Evolutionary conservation across 441 rosid species (phyloP).

Genomic region (Pelargonium australe): DNA sequence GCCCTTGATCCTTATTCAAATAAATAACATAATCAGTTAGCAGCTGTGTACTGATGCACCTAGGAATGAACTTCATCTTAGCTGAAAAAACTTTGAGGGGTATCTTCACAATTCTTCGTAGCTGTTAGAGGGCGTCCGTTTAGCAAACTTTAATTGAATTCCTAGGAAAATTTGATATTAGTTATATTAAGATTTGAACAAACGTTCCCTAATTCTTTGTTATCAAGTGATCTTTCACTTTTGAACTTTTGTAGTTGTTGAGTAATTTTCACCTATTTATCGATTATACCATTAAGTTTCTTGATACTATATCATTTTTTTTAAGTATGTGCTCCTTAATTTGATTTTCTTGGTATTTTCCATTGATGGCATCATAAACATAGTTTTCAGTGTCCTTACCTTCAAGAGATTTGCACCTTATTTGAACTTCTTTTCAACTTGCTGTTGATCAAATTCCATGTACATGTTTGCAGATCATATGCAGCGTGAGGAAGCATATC

Average conservation of each 20-base stretch:
- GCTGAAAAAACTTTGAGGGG: too few relatives aligned
- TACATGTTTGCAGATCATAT: constrained; percentile 54
- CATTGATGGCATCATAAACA: background rate
- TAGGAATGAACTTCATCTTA: too few relatives aligned
- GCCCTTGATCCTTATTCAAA: too few relatives aligned
- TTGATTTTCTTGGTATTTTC: background rate
- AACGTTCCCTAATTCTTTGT: too few relatives aligned
- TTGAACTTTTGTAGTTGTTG: background rate
- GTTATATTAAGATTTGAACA: too few relatives aligned
- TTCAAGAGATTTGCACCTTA: background rate
- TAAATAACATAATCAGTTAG: too few relatives aligned
- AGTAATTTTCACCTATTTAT: background rate
- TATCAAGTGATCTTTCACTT: background rate
- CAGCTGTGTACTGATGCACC: too few relatives aligned
- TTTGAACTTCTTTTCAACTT: background rate
- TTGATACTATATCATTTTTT: background rate
- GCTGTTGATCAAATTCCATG: background rate
- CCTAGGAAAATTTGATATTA: too few relatives aligned
- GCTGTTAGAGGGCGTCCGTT: too few relatives aligned
- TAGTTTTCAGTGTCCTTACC: background rate
- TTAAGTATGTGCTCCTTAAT: background rate
- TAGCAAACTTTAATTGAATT: too few relatives aligned
- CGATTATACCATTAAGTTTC: background rate
- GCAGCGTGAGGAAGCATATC: constrained; percentile 66
- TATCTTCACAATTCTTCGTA: too few relatives aligned